A percentile compares a stretch with the other conserved stretches of the same genome.
Conservation (phyloP, 1,284 basidiomycete species). For the Grifola frondosa region DNA sequence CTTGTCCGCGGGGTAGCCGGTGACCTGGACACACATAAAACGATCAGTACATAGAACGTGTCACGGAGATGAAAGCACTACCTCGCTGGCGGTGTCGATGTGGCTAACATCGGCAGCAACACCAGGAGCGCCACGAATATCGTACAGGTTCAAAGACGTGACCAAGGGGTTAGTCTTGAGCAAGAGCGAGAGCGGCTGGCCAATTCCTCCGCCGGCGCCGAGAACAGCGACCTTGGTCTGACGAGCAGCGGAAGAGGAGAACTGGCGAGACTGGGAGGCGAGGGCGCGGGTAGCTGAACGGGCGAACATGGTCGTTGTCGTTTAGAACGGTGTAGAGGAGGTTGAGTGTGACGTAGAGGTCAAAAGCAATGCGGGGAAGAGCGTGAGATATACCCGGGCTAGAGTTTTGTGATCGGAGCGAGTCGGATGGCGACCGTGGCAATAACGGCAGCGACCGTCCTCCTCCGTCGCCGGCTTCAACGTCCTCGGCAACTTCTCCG, state of each 20-base stretch:
- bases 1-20: constrained; percentile 80
- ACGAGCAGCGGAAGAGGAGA: constrained; percentile 76
- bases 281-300: constrained; percentile 53
- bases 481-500: neutral
- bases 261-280: constrained; percentile 55
- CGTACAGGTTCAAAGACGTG: constrained; percentile 78
- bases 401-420: constrained; percentile 20
- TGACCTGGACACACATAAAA: constrained; percentile 49
- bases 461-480: neutral
- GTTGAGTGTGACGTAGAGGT: constrained; percentile 5
- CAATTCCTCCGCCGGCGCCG: constrained; percentile 92
- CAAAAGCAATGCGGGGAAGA: constrained; percentile 8
- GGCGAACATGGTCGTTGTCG: constrained; percentile 48
- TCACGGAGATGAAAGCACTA: constrained; percentile 35
- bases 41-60: constrained; percentile 8
- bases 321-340: constrained; percentile 8
- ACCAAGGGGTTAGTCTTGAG: constrained; percentile 87
- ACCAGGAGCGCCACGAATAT: constrained; percentile 91
- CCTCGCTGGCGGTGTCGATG: constrained; percentile 88
- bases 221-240: constrained; percentile 87
- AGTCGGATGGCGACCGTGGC: constrained; percentile 18
- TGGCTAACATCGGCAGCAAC: constrained; percentile 93
- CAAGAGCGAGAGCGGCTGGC: constrained; percentile 87
- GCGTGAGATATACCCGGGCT: constrained; percentile 14
- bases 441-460: neutral